Evolutionary conservation across 192 early-diverging fungal species (phyloP).

Genomic region (Dispira simplex): DNA sequence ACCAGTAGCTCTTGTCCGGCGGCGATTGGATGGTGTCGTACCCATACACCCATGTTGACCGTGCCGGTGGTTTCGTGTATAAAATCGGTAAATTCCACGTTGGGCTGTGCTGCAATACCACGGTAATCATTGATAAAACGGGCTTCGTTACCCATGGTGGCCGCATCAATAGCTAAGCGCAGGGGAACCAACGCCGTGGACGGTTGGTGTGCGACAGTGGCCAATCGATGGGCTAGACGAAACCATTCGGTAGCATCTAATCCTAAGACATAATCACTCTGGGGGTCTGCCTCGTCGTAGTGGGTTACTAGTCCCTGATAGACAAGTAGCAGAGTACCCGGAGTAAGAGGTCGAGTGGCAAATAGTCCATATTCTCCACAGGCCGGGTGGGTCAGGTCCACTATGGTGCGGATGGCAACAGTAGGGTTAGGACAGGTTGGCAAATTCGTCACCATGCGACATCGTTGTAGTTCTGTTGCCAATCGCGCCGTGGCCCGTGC

Average conservation of each 20-base stretch:
- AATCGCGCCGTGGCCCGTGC: no score
- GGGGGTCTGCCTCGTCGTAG: no score
- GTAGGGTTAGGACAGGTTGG: no score
- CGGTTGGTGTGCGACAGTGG: background rate
- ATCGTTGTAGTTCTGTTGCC: no score
- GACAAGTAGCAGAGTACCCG: no score
- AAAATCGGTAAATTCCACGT: background rate
- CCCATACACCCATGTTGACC: background rate
- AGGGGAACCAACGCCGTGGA: background rate
- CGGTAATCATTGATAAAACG: background rate
- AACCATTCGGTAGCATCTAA: background rate
- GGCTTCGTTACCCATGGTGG: background rate
- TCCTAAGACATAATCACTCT: background rate
- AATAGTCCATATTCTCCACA: no score
- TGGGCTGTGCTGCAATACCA: background rate
- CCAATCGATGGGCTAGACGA: background rate
- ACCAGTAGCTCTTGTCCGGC: background rate
- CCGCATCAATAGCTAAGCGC: background rate
- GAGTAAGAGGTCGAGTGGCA: no score
- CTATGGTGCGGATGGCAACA: no score
- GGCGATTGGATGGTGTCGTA: background rate
- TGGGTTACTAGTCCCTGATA: no score
- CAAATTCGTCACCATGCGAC: no score
- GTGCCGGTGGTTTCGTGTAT: background rate
- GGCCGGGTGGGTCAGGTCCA: no score